Evolutionary conservation across 306 rosid genomes (phyloP).

Genomic region (Trifolium dubium): DNA sequence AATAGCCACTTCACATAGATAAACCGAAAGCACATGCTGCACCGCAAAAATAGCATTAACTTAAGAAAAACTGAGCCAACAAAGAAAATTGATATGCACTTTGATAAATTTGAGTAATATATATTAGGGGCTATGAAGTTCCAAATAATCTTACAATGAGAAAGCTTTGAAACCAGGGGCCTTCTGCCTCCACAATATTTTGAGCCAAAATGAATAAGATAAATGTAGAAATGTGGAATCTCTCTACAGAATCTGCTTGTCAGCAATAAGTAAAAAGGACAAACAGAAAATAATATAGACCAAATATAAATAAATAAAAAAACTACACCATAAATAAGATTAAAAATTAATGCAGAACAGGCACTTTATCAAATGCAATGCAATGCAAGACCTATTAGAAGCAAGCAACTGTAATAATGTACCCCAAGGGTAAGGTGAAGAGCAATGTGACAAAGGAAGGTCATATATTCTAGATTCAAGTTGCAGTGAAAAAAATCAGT

Average conservation of each 20-base stretch:
- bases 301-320: no score
- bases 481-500: background rate
- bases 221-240: slow-evolving; percentile 94
- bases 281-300: slow-evolving; percentile 25
- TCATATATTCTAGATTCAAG: slow-evolving; percentile 12
- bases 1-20: slow-evolving; percentile 77
- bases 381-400: slow-evolving; percentile 17
- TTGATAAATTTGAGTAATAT: background rate
- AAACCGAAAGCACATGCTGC: slow-evolving; percentile 83
- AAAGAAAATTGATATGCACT: slow-evolving; percentile 27
- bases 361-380: slow-evolving; percentile 21
- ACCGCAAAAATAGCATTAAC: slow-evolving; percentile 40
- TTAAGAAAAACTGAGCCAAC: slow-evolving; percentile 29
- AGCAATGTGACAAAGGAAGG: slow-evolving; percentile 7
- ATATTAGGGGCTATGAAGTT: background rate
- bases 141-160: slow-evolving; percentile 63
- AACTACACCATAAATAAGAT: slow-evolving; percentile 14
- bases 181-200: slow-evolving; percentile 97
- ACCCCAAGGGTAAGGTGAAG: background rate
- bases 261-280: slow-evolving; percentile 31
- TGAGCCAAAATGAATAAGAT: slow-evolving; percentile 93
- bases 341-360: slow-evolving; percentile 11
- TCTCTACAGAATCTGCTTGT: slow-evolving; percentile 87
- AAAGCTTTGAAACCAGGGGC: slow-evolving; percentile 93
- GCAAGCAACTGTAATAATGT: slow-evolving; percentile 27